Evolutionary conservation across 2,329 filamentous ascomycete species (phyloP), one percentile per base, ranked within the genome.

Genomic region (Malbranchea zuffiana): DNA sequence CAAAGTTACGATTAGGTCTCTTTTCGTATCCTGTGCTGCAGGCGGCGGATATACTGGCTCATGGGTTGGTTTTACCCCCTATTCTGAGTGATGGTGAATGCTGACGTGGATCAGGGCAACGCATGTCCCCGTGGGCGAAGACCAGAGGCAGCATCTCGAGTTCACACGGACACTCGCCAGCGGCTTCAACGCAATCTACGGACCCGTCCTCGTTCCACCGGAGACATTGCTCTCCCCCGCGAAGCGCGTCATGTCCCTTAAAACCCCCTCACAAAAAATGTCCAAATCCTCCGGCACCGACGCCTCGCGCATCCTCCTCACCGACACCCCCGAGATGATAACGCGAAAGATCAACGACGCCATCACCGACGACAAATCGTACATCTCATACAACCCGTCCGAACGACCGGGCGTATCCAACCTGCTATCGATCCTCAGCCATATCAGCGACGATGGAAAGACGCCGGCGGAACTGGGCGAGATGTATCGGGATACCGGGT

Each of bases 11-110:
- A 57, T 74, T 95, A 3, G 88, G 90, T 11, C 69, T 98, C 3
- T 94, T 96, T 56, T 92, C 87, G 5, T 98, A 98, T 55, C 90
- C 90, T 1, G 86, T 98, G 24, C 73, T 98, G 1, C 87, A 95
- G 61, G 88, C 90, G 13, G 90, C 90, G 28, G 90, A 98, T 60
- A 82, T 98, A 32, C 71, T 96, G 24, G 73, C 96, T 5, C 87
- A 95, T 55, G 68, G 78, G 75, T 81, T 59, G 37, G 53, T 42
- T 19, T 27, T 36, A 12, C 17, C 31, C 8, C 13, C 47, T 53
- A 32, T 54, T 24, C 3, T 30, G 8, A 6, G 4, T 12, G 7
- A 1, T 15, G 13, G 19, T 17, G 37, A 25, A 30, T 19, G 11
- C 36, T 29, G 11, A 40, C 19, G 6, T 17, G 8, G 23, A 13